Evolutionary conservation across 176 grass and related monocot genomes (phyloP).

Genomic region (Saccharum officinarum): DNA sequence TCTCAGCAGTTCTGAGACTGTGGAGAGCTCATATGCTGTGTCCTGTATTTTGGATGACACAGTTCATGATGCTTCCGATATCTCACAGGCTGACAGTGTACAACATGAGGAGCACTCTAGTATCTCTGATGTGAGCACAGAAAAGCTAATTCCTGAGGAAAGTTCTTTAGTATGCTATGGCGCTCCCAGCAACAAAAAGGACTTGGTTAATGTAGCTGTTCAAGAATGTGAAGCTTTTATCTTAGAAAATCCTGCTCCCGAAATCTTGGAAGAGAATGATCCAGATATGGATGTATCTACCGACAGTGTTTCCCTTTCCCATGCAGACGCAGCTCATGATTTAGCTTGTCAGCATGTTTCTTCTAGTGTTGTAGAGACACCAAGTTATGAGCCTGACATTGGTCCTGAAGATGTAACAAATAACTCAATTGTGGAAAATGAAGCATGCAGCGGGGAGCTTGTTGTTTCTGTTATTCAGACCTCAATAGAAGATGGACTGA

Average conservation of each 20-base stretch:
- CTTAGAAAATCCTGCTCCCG: constrained; percentile 30
- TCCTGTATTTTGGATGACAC: constrained; percentile 31
- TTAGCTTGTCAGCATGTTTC: constrained; percentile 38
- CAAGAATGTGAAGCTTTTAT: constrained; percentile 24
- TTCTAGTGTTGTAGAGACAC: constrained; percentile 29
- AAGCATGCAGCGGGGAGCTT: constrained; percentile 30
- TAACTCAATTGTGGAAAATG: constrained; percentile 34
- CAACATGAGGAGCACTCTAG: constrained; percentile 14
- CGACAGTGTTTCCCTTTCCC: constrained; percentile 22
- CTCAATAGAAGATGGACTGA: neutral
- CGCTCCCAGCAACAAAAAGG: constrained; percentile 28
- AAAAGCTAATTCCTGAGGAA: constrained; percentile 31
- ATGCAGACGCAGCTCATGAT: constrained; percentile 16
- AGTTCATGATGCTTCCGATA: constrained; percentile 24
- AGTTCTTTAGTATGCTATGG: neutral
- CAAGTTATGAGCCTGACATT: constrained; percentile 34
- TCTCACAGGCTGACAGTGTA: constrained; percentile 19
- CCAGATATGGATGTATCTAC: constrained; percentile 24
- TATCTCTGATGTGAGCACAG: constrained; percentile 15
- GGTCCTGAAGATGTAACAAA: constrained; percentile 14
- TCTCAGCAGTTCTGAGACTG: constrained; percentile 36
- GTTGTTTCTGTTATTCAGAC: constrained; percentile 39
- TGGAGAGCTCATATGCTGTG: constrained; percentile 28
- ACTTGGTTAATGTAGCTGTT: constrained; percentile 7
- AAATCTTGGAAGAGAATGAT: constrained; percentile 34